A percentile compares a stretch with the other conserved stretches of the same genome.
phyloP scores from a whole-genome alignment of 192 early-diverging fungal genomes.

The Funneliformis mosseae region DNA sequence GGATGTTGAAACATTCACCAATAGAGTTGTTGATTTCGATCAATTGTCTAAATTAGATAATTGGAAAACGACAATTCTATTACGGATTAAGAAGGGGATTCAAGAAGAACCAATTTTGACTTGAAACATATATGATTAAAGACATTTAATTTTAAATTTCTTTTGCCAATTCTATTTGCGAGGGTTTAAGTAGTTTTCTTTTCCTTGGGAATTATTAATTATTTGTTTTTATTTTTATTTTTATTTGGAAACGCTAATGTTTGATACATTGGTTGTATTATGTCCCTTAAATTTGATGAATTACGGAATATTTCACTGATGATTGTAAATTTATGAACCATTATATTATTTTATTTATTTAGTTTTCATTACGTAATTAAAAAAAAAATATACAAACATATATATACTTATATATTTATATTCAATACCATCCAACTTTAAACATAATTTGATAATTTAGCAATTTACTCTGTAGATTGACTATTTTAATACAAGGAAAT shows the following conservation, averaged over 20 bases:
- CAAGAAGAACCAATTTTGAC: slow-evolving; percentile 64
- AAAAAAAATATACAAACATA: background rate
- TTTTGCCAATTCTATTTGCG: no score
- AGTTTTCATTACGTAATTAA: background rate
- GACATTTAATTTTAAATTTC: background rate
- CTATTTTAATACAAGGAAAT: no score
- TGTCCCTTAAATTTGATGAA: background rate
- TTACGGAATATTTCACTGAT: background rate
- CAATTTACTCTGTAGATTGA: no score
- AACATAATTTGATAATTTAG: no score
- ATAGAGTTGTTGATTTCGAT: slow-evolving; percentile 82
- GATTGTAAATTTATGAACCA: background rate
- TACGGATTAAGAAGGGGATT: slow-evolving; percentile 87
- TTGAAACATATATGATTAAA: slow-evolving; percentile 33
- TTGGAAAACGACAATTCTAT: slow-evolving; percentile 94
- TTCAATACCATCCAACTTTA: no score
- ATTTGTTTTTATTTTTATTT: background rate
- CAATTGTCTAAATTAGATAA: slow-evolving; percentile 87
- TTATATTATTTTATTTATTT: background rate
- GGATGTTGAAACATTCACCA: slow-evolving; percentile 84
- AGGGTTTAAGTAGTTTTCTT: no score
- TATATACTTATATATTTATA: no score
- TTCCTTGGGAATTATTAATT: no score
- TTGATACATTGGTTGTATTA: background rate
- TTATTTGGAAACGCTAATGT: background rate